Evolutionary conservation across 1,284 basidiomycete genomes (phyloP).

Genomic region (Filobasidium uniguttulatum): DNA sequence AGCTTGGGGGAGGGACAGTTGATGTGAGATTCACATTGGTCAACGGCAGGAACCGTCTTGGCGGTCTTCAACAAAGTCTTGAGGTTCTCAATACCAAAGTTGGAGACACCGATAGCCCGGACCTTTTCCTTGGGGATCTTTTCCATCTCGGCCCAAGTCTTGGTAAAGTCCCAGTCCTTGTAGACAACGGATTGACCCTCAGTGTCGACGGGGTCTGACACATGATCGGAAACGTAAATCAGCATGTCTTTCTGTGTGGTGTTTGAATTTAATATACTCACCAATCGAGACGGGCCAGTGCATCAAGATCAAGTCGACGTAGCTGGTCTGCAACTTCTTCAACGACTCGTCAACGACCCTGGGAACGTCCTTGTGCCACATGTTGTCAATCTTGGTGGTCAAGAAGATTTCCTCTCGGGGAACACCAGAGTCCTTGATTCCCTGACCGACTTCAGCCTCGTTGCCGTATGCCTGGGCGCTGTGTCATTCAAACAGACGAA

Average conservation of each 20-base stretch:
- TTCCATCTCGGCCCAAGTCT: slow-evolving; percentile 53
- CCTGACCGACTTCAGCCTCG: slow-evolving; percentile 77
- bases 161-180: slow-evolving; percentile 38
- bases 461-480: slow-evolving; percentile 44
- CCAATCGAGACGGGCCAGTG: slow-evolving; percentile 26
- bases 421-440: slow-evolving; percentile 48
- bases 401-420: slow-evolving; percentile 55
- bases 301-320: slow-evolving; percentile 63
- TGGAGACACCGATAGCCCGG: slow-evolving; percentile 50
- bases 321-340: slow-evolving; percentile 48
- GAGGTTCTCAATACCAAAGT: slow-evolving; percentile 51
- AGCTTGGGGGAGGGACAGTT: slow-evolving; percentile 13
- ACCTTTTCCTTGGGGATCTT: slow-evolving; percentile 42
- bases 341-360: slow-evolving; percentile 51
- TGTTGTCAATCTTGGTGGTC: slow-evolving; percentile 52
- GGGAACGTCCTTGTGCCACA: slow-evolving; percentile 40
- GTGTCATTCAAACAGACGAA: slow-evolving; percentile 5
- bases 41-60: slow-evolving; percentile 59
- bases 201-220: slow-evolving; percentile 15
- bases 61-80: slow-evolving; percentile 47
- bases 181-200: slow-evolving; percentile 26
- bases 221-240: neutral
- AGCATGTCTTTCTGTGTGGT: too few species aligned
- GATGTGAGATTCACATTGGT: slow-evolving; percentile 45
- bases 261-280: neutral